Evolutionary conservation across 495 filamentous ascomycete species (phyloP), one percentile per base, ranked within the genome.

Genomic region (Cladorrhinum samala): DNA sequence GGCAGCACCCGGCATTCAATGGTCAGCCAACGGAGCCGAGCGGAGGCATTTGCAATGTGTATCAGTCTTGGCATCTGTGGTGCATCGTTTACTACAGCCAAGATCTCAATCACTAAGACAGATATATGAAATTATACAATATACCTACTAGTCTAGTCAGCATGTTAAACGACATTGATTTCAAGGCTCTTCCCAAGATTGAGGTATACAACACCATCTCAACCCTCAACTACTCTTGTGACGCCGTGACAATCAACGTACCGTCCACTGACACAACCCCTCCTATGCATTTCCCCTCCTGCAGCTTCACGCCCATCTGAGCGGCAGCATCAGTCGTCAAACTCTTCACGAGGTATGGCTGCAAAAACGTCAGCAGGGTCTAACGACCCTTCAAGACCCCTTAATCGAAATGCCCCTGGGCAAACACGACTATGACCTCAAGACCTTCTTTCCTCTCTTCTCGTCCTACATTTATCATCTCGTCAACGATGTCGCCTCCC

Each of bases 271-370:
- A n/a, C n/a, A n/a, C n/a, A n/a, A n/a, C n/a, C n/a, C n/a, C n/a
- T n/a, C n/a, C n/a, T n/a, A n/a, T n/a, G n/a, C n/a, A n/a, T n/a
- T n/a, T n/a, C n/a, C n/a, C n/a, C n/a, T n/a, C n/a, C n/a, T n/a
- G n/a, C 61, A 92, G 84, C 77, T 95, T 16, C 89, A 95, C 57
- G 89, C 89, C 53, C 89, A 93, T 68, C 78, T 95, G 27, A 86
- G 80, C 40, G 88, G 89, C 42, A 89, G 85, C 65, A 91, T 93
- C 68, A 86, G 81, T 63, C 81, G 82, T 13, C 66, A 84, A 70
- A 85, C 80, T 49, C 80, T 93, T 1, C 86, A 92, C 61, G 80
- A 88, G 38, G 80, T 93, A 59, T 95, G 88, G 86, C 46, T 68
- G 37, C 61, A 65, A 43, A 86, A 83, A 66, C 81, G 79, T 45